A percentile compares a stretch with the other conserved stretches of the same genome.
Conservation (phyloP, 768 basidiomycete genomes). For the Tephrocybe sp. region DNA sequence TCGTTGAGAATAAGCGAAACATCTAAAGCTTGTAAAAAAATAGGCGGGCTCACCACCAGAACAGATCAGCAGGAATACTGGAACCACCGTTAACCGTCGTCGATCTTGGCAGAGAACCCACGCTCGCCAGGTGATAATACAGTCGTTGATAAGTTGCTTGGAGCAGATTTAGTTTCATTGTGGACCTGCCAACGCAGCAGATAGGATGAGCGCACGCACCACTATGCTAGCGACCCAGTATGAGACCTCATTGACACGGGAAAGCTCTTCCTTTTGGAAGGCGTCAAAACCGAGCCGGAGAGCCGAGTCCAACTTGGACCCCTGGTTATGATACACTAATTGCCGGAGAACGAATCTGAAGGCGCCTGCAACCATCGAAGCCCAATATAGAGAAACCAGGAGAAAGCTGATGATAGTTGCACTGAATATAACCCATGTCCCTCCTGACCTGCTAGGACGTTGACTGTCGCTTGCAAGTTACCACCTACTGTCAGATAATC, state of each 20-base stretch:
- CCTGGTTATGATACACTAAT: not conserved
- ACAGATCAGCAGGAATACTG: not conserved
- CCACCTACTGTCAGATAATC: not conserved
- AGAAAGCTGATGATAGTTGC: constrained; percentile 1
- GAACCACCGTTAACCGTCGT: not conserved
- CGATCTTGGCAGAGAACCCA: constrained; percentile 6
- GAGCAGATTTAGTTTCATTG: not conserved
- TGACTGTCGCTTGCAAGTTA: not conserved
- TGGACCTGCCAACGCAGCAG: not conserved
- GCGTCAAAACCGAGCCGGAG: not conserved
- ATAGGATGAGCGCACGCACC: not conserved
- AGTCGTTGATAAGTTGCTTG: constrained; percentile 5
- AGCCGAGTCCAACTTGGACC: not conserved
- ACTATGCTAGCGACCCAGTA: constrained; percentile 2
- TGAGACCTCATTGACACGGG: not conserved
- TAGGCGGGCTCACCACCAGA: not conserved
- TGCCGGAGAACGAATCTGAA: not conserved
- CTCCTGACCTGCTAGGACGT: not conserved
- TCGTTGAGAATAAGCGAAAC: no score
- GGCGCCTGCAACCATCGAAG: not conserved
- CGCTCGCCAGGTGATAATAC: constrained; percentile 8
- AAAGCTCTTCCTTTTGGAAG: constrained; percentile 4
- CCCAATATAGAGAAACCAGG: constrained; percentile 3
- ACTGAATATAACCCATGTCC: constrained; percentile 1
- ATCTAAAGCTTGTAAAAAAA: no score